Evolutionary conservation across 108 stramenopile genomes (phyloP).

Genomic region (Pelagomonas calceolata): DNA sequence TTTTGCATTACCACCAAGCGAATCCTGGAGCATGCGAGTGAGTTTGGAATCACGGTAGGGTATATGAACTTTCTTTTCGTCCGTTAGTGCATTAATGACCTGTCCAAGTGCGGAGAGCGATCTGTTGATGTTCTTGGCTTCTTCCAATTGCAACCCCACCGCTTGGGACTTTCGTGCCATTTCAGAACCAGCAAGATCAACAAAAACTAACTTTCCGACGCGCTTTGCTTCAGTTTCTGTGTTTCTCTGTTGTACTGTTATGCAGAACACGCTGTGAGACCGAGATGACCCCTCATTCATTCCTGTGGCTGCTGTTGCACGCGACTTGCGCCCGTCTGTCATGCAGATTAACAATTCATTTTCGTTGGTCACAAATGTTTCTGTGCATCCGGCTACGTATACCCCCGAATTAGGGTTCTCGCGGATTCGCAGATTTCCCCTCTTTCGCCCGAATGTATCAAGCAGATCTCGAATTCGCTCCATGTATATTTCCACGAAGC

Average conservation of each 20-base stretch:
- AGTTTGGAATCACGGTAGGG: conserved; percentile 63
- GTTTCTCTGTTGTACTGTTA: conserved; percentile 21
- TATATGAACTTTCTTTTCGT: conserved; percentile 22
- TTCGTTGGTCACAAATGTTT: conserved; percentile 30
- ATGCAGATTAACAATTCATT: conserved; percentile 25
- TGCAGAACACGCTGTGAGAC: conserved; percentile 46
- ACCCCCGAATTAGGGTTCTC: conserved; percentile 44
- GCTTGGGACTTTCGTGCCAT: conserved; percentile 31
- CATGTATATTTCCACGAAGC: conserved; percentile 30
- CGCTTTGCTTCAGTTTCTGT: neutral
- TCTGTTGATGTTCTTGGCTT: conserved; percentile 59
- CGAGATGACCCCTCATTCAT: conserved; percentile 56
- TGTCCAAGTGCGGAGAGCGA: conserved; percentile 52
- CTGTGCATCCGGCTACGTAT: conserved; percentile 45
- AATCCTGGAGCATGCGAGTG: conserved; percentile 55
- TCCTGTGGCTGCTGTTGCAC: conserved; percentile 45
- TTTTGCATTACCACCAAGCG: conserved; percentile 62
- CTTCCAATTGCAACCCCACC: conserved; percentile 49
- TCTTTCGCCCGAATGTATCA: conserved; percentile 1
- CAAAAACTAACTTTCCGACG: conserved; percentile 23
- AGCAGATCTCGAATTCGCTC: conserved; percentile 24
- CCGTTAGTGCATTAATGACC: conserved; percentile 59
- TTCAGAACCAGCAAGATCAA: conserved; percentile 37
- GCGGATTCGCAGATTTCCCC: conserved; percentile 42
- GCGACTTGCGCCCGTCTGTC: conserved; percentile 9